Evolutionary conservation across 805 yeast genomes (phyloP).

Genomic region (Kuraishia piskuri): DNA sequence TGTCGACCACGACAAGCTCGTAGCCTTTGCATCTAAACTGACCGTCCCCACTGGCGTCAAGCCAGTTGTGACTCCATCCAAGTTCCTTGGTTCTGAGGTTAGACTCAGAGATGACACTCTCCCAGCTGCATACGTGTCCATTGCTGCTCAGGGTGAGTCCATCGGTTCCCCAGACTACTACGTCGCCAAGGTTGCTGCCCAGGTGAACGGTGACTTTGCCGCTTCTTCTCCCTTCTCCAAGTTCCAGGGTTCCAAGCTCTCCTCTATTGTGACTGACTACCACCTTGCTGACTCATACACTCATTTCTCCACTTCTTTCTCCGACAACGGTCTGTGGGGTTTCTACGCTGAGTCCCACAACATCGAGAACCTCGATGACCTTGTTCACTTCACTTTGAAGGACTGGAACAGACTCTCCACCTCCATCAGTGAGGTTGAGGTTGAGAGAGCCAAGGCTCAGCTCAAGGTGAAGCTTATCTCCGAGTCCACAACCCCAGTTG

Average conservation of each 20-base stretch:
- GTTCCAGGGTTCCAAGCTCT: constrained; percentile 59
- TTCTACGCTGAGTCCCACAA: constrained; percentile 59
- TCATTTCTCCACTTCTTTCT: constrained; percentile 66
- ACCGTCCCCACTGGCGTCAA: constrained; percentile 43
- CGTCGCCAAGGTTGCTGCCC: constrained; percentile 68
- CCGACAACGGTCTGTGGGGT: constrained; percentile 83
- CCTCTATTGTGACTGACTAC: constrained; percentile 60
- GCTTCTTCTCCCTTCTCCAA: constrained; percentile 45
- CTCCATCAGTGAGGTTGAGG: constrained; percentile 69
- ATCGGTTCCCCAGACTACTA: constrained; percentile 53
- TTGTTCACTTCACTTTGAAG: constrained; percentile 71
- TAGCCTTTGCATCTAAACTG: constrained; percentile 51
- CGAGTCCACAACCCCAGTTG: constrained; percentile 36
- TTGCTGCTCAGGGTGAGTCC: constrained; percentile 71
- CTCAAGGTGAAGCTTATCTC: constrained; percentile 54
- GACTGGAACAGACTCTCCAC: constrained; percentile 83
- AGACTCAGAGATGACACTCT: constrained; percentile 84
- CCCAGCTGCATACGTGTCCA: constrained; percentile 70
- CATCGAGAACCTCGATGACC: constrained; percentile 58
- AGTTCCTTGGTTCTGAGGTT: constrained; percentile 80
- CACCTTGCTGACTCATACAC: constrained; percentile 64
- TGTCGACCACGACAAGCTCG: constrained; percentile 59
- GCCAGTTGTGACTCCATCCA: constrained; percentile 38
- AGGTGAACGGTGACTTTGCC: constrained; percentile 46
- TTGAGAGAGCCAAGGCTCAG: constrained; percentile 67